Evolutionary conservation across 805 yeast species (phyloP), one percentile per base, ranked within the genome.

Genomic region (Zygotorulaspora florentina): DNA sequence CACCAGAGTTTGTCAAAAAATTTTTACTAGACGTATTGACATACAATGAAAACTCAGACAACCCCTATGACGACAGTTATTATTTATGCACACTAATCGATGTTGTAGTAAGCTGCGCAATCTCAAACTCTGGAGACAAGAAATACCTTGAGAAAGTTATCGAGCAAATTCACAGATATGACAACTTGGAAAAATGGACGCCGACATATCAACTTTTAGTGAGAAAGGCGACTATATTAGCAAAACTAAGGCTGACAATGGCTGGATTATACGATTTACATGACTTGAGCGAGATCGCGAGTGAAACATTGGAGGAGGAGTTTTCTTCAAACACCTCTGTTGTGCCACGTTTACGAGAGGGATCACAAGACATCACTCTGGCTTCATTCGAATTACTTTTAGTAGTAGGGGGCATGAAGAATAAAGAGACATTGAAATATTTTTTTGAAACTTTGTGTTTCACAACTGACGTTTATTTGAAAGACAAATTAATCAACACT

Each of bases 21-120:
- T 77, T 91, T 46, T 54, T 91, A 38, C 66, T 90, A 45, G 87
- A 82, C 57, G 62, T 90, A 42, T 69, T 91, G 50, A 77, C 86
- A 47, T 91, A 81, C 67, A 90, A 90, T 59, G 97, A 91, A 54
- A 91, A 93, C 60, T 73, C 86, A 16, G 83, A 77, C 54, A 91
- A 91, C 61, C 73, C 74, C 7, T 91, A 78, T 61, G 79, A 82
- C 40, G 98, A 91, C 61, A 72, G 83, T 38, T 76, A 70, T 58
- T 91, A 86, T 53, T 62, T 87, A 3, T 67, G 81, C 2, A 71
- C 71, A 2, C 65, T 91, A 52, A 73, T 90, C 6, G 64, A 68
- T 20, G 69, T 84, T 2, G 64, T 87, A 1, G 77, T 81, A 1
- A 63, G 59, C 16, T 57, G 76, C 3, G 58, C 73, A 3, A 39